Base-by-base conservation (phyloP, 495 filamentous ascomycete genomes). In the Hypoxylon lienhwacheense region DNA sequence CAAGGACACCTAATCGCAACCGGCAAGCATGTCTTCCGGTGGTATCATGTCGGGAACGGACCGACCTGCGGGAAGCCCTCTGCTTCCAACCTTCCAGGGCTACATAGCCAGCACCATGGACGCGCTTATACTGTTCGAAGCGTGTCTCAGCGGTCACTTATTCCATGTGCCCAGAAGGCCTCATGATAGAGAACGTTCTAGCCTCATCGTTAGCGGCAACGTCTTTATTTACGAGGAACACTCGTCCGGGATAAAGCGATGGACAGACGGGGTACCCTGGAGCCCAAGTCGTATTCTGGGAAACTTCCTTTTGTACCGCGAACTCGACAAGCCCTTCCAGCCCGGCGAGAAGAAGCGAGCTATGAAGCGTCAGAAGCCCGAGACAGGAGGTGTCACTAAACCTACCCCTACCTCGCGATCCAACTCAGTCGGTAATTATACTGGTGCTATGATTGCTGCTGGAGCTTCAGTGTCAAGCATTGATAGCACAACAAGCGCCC, bases 211-310 rank as follows among this genome's bases (percentile, higher is more conserved):
- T 49, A 95, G 89, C 63, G 91, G 91, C 16, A 85, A 85, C 45
- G 81, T 95, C 7, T 92, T 96, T 67, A 87, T 96, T 56, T 96
- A 95, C 70, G 88, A 93, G 64, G 89, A 95, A 65, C 83, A 87
- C 47, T 83, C 87, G 0, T 92, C 90, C 1, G 88, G 88, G 1
- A 95, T 96, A 70, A 95, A 92, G 72, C 80, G 91, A 31, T 96
- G 91, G 91, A 96, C 91, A 0, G 91, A 97, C 66, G 90, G 90
- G 2, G 79, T 88, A 8, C 82, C 83, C 12, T 96, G 91, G 91
- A 92, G 88, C 61, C 90, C 91, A 0, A 95, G 90, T 66, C 85
- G 91, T 11, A 91, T 96, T 25, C 71, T 93, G 34, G 86, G 85
- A 33, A 95, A 96, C 61, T 95, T 90, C 61, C 80, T 96, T 22